These are phyloP conservation scores for Neurospora sublineolata DNA, from an alignment of 495 filamentous ascomycete species.

Conservation along the genomic window DNA sequence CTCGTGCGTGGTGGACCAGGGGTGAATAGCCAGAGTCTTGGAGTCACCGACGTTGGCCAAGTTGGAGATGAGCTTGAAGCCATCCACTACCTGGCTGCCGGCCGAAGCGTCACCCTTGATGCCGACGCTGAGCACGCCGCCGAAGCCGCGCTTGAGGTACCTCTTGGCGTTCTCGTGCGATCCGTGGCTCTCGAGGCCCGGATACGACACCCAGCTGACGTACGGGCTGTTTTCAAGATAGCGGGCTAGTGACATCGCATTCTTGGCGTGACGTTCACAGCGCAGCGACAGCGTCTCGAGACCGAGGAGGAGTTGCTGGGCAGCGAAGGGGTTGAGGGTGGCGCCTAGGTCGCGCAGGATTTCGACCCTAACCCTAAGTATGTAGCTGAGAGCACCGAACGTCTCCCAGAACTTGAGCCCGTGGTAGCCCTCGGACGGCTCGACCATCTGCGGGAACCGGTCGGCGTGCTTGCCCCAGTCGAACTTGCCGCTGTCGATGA, in stretches of 20 bases:
- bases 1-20: constrained; percentile 93
- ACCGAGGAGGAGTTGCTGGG: constrained; percentile 86
- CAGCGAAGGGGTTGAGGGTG: constrained; percentile 81
- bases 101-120: constrained; percentile 78
- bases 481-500: constrained; percentile 90
- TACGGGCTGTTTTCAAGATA: constrained; percentile 77
- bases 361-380: too few species aligned
- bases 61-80: constrained; percentile 90
- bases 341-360: constrained; percentile 81
- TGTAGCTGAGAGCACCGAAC: too few species aligned
- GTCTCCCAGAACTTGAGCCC: constrained; percentile 97
- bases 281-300: constrained; percentile 84
- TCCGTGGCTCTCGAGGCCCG: constrained; percentile 71
- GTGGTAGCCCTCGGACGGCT: constrained; percentile 89
- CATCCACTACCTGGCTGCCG: constrained; percentile 81
- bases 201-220: constrained; percentile 92
- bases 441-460: constrained; percentile 87
- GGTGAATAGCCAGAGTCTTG: constrained; percentile 94
- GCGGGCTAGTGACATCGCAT: constrained; percentile 67
- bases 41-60: constrained; percentile 69
- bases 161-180: constrained; percentile 77
- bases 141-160: constrained; percentile 79
- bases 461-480: constrained; percentile 85
- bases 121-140: constrained; percentile 86
- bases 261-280: constrained; percentile 77